Evolutionary conservation across 306 rosid species (phyloP).

Genomic region (Boehmeria nivea): DNA sequence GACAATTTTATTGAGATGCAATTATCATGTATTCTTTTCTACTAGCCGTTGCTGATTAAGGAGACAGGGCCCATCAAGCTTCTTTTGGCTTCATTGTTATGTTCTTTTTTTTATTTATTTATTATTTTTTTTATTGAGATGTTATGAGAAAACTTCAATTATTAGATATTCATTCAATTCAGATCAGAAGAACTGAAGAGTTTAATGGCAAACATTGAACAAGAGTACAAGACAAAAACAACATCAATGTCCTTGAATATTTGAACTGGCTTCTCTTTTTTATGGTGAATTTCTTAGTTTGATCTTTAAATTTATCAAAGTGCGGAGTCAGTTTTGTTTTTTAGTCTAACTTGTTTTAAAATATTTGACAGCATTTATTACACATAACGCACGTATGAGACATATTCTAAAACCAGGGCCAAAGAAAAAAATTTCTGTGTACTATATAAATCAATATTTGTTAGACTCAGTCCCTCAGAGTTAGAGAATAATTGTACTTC

Average conservation of each 20-base stretch:
- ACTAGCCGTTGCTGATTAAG: no score
- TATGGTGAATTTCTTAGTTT: neutral
- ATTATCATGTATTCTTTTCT: neutral
- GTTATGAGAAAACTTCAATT: neutral
- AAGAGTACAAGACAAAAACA: neutral
- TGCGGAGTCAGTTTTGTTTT: neutral
- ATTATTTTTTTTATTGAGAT: no score
- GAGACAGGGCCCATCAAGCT: no score
- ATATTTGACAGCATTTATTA: constrained; percentile 1
- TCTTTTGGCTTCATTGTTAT: neutral
- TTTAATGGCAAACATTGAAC: neutral
- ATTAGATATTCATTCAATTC: neutral
- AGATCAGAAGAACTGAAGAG: neutral
- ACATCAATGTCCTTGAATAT: neutral
- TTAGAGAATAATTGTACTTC: no score
- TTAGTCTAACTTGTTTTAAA: neutral
- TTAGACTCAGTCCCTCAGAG: no score
- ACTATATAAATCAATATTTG: no score
- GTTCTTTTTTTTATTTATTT: neutral
- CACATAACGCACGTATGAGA: neutral
- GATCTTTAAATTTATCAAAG: neutral
- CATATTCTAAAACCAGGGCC: neutral
- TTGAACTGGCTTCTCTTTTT: neutral
- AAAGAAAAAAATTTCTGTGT: no score
- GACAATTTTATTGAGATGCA: no score